Evolutionary conservation across 2,329 filamentous ascomycete genomes (phyloP), one percentile per base, ranked within the genome.

Genomic region (Paecilomyces formosus): DNA sequence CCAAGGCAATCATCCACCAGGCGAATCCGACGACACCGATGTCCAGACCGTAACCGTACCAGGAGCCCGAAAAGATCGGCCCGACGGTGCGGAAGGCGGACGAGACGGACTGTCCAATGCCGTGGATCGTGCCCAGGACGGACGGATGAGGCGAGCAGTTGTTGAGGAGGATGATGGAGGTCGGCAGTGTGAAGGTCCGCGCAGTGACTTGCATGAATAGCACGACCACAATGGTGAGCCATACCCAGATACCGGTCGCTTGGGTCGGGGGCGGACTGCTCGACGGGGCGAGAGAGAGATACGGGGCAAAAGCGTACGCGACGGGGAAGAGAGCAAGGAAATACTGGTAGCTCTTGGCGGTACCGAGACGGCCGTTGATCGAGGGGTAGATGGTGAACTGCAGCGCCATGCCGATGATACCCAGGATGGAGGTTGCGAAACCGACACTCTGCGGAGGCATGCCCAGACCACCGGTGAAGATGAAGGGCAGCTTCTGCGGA

Each of bases 401-500:
- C 58, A 93, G 79, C 1, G 79, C 71, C 64, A 94, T 89, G 54
- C 90, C 90, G 51, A 92, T 85, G 35, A 83, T 76, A 31, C 90
- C 90, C 7, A 93, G 79, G 55, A 88, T 86, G 3, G 89, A 85
- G 79, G 92, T 90, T 4, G 88, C 88, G 52, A 88, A 77, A 22
- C 89, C 89, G 30, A 93, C 87, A 4, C 83, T 83, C 12, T 83
- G 80, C 0, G 89, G 86, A 2, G 84, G 83, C 66, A 93, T 83
- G 26, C 88, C 88, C 1, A 93, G 78, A 9, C 90, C 90, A 21
- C 89, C 89, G 0, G 83, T 83, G 67, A 88, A 91, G 62, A 81
- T 64, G 60, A 78, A 76, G 0, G 85, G 85, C 1, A 84, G 75
- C 59, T 55, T 72, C 61, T 65, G 75, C 57, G 81, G 74, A 62